Conservation (phyloP, 2,329 filamentous ascomycete genomes). For the Claviceps sp. region DNA sequence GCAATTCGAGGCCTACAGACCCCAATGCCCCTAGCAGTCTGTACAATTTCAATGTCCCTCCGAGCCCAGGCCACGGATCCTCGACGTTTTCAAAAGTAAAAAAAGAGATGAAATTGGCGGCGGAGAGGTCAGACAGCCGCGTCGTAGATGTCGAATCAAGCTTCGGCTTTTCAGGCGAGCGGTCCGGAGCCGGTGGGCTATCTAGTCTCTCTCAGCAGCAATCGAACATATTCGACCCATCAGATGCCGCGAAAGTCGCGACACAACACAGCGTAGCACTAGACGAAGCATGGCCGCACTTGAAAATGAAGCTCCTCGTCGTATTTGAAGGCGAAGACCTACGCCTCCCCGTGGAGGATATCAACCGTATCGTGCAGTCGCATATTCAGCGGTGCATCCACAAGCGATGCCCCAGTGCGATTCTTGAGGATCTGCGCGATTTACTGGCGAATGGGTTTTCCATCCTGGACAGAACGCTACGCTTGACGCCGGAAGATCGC, state of each 20-base stretch:
- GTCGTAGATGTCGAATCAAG: slow-evolving; percentile 37
- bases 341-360: slow-evolving; percentile 67
- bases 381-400: slow-evolving; percentile 70
- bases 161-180: slow-evolving; percentile 29
- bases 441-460: slow-evolving; percentile 70
- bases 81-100: slow-evolving; percentile 68
- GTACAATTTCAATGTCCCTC: slow-evolving; percentile 65
- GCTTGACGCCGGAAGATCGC: slow-evolving; percentile 66
- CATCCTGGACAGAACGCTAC: slow-evolving; percentile 72
- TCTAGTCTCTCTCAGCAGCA: slow-evolving; percentile 28
- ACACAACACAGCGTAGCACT: slow-evolving; percentile 56
- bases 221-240: slow-evolving; percentile 35
- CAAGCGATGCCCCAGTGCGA: slow-evolving; percentile 52
- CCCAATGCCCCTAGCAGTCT: slow-evolving; percentile 61
- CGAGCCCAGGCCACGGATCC: slow-evolving; percentile 53
- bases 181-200: slow-evolving; percentile 41
- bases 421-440: slow-evolving; percentile 66
- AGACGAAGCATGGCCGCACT: slow-evolving; percentile 72
- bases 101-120: slow-evolving; percentile 73
- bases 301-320: slow-evolving; percentile 62
- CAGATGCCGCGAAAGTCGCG: slow-evolving; percentile 39
- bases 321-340: slow-evolving; percentile 75
- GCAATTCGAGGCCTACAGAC: slow-evolving; percentile 64
- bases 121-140: slow-evolving; percentile 44
- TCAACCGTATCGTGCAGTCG: slow-evolving; percentile 66